Evolutionary conservation across 345 rosid genomes (phyloP), one percentile per base, ranked within the genome.

Genomic region (Linum tenue): DNA sequence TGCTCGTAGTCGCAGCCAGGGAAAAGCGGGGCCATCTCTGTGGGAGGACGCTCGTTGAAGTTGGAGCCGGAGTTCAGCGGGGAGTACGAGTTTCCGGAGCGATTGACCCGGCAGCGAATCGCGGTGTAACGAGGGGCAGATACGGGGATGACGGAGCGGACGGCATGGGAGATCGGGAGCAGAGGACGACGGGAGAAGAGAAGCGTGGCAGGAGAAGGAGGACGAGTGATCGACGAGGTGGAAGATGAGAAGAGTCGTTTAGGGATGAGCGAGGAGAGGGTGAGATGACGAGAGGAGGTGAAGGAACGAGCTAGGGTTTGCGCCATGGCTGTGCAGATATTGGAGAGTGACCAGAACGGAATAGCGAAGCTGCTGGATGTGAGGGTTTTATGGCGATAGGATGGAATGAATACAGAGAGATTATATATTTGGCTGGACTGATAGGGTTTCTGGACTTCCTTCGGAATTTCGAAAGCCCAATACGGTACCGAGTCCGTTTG

Each of bases 1-100:
- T 91, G 99, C 72, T 86, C 78, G 62, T 91, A 95, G 57, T 95
- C 99, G 61, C 97, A 91, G 0, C 97, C 98, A 0, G 96, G 92
- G 55, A 95, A 95, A 62, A 91, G 87, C 8, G 96, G 96, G 3
- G 95, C 86, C 97, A 90, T 91, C 70, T 95, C 97, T 40, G 89
- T 91, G 39, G 97, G 96, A 3, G 96, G 97, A 5, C 97, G 83
- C 79, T 95, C 95, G 64, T 96, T 89, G 75, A 84, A 87, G 79
- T 87, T 91, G 5, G 96, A 89, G 37, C 92, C 88, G 5, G 96
- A 85, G 72, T 89, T 95, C 60, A 95, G 78, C 4, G 98, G 97
- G 5, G 97, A 88, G 83, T 94, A 94, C 10, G 92, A 79, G 74
- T 70, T 70, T 3, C 97, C 96, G 5, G 96, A 68, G 51, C 96